Percentiles rank a stretch among this genome's conserved stretches.
Conservation (phyloP, 768 basidiomycete species). For the Tulasnella calospora region DNA sequence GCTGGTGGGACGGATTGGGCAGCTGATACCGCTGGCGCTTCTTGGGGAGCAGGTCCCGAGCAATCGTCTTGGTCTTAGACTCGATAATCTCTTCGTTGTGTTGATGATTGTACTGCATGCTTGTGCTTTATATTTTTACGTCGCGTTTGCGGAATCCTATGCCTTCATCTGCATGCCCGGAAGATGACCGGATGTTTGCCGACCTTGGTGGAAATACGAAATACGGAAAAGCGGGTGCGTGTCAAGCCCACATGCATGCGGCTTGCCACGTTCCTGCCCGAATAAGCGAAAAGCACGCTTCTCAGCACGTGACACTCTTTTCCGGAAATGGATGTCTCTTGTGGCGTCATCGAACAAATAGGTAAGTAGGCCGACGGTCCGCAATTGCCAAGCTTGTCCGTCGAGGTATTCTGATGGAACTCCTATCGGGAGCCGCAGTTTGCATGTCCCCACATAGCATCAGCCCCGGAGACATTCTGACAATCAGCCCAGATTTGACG, state of each 20-base stretch:
- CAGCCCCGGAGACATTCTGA: background rate
- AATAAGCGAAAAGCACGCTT: background rate
- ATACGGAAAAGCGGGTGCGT: background rate
- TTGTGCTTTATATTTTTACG: constrained; percentile 10
- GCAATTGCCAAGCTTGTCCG: background rate
- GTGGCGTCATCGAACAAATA: background rate
- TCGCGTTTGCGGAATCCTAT: constrained; percentile 1
- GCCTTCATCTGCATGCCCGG: background rate
- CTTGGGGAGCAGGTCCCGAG: constrained; percentile 31
- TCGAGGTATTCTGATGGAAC: constrained; percentile 1
- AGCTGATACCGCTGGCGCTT: constrained; percentile 61
- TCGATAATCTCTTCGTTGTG: background rate
- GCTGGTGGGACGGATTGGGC: constrained; percentile 71
- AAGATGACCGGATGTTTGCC: constrained; percentile 6
- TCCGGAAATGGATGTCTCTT: background rate
- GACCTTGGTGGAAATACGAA: background rate
- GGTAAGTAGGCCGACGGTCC: constrained; percentile 4
- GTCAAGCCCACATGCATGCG: background rate
- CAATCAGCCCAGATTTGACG: background rate
- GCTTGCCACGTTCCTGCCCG: background rate
- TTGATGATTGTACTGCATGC: background rate
- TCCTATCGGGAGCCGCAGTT: background rate
- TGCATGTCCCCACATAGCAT: background rate
- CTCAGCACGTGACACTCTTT: background rate
- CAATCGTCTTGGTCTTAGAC: constrained; percentile 12